These are phyloP conservation scores for Stentor coeruleus DNA, from an alignment of 73 alveolate genomes.

Conservation along the genomic window DNA sequence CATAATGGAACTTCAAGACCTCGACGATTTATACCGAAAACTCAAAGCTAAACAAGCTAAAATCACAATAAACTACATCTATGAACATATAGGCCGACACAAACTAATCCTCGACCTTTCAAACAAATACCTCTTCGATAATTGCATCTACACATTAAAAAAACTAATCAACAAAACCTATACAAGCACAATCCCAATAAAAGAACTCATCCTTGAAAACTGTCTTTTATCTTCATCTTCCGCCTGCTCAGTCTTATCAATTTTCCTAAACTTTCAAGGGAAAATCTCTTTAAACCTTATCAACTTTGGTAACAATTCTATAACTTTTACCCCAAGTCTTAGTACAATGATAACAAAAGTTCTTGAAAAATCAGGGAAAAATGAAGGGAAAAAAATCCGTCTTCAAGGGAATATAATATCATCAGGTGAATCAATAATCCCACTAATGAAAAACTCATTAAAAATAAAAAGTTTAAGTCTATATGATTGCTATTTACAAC, in stretches of 20 bases:
- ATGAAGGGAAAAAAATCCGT: not conserved
- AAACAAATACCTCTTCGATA: constrained; percentile 5
- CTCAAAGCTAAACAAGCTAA: not conserved
- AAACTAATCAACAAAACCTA: not conserved
- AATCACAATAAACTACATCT: not conserved
- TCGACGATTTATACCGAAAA: not conserved
- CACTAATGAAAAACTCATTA: not conserved
- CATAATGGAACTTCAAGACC: not conserved
- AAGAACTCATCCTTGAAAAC: not conserved
- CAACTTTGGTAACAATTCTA: not conserved
- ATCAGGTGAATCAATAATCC: not conserved
- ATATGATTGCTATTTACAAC: not conserved
- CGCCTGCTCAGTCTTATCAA: not conserved
- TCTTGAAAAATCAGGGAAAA: not conserved
- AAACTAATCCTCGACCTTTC: constrained; percentile 13
- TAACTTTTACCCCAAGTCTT: not conserved
- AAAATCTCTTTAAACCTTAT: not conserved
- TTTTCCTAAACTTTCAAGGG: not conserved
- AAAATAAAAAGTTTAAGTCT: not conserved
- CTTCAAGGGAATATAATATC: constrained; percentile 9
- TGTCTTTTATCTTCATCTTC: not conserved
- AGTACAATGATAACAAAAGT: not conserved
- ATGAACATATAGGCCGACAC: not conserved
- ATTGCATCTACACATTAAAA: not conserved
- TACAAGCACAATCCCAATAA: not conserved